Evolutionary conservation across 176 grass and related monocot species (phyloP).

Genomic region (Thalia dealbata): DNA sequence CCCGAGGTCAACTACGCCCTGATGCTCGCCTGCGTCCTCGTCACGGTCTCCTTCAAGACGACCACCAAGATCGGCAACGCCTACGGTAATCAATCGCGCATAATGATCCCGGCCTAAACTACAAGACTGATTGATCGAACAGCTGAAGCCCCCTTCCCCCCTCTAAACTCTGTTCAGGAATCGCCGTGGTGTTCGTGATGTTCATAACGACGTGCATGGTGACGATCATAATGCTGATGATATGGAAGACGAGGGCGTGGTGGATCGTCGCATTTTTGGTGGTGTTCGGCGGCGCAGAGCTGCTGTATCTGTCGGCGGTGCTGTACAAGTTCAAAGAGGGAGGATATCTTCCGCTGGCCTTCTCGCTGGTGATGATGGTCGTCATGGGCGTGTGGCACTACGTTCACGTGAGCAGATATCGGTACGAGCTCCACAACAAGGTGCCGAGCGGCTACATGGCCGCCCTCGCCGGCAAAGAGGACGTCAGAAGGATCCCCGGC

Average conservation of each 20-base stretch:
- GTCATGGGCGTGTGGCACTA: conserved; percentile 68
- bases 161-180: conserved; percentile 30
- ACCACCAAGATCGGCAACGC: conserved; percentile 64
- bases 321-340: conserved; percentile 59
- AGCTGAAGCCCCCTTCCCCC: too few species aligned
- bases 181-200: conserved; percentile 72
- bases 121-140: too few species aligned
- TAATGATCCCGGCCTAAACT: too few species aligned
- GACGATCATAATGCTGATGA: conserved; percentile 51
- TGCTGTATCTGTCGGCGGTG: conserved; percentile 50
- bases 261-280: conserved; percentile 36
- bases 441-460: conserved; percentile 37
- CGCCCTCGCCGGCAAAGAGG: conserved; percentile 24
- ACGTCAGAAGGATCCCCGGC: conserved; percentile 40
- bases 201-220: conserved; percentile 50
- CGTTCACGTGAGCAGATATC: conserved; percentile 50
- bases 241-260: conserved; percentile 46
- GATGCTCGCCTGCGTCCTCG: conserved; percentile 52
- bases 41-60: conserved; percentile 49
- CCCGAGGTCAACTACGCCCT: conserved; percentile 54
- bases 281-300: conserved; percentile 40
- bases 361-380: conserved; percentile 41
- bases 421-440: conserved; percentile 52
- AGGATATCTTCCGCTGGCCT: conserved; percentile 53
- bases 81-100: conserved; percentile 47